phyloP scores from a whole-genome alignment of 2,329 filamentous ascomycete species.

The Didymella pinodella region DNA sequence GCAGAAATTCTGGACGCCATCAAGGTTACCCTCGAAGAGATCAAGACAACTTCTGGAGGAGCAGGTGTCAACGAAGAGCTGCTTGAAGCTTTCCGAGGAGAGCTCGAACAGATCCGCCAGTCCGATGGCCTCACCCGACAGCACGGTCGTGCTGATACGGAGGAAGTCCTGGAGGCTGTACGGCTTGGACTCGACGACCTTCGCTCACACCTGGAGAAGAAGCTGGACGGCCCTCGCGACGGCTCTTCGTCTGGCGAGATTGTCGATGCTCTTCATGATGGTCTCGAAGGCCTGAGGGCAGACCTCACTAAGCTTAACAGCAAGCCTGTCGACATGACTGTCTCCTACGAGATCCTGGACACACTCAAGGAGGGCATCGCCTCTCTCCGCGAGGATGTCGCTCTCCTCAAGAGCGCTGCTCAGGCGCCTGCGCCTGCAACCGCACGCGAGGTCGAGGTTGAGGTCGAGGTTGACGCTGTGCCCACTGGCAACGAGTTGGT shows the following conservation, averaged over 20 bases:
- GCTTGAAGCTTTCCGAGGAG: conserved; percentile 60
- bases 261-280: conserved; percentile 69
- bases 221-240: conserved; percentile 61
- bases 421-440: conserved; percentile 40
- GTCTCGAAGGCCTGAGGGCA: conserved; percentile 75
- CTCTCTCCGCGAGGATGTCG: conserved; percentile 78
- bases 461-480: conserved; percentile 57
- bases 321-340: conserved; percentile 81
- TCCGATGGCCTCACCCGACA: conserved; percentile 52
- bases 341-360: conserved; percentile 88
- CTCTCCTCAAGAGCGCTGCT: conserved; percentile 66
- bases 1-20: conserved; percentile 54
- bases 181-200: conserved; percentile 60
- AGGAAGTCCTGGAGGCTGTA: conserved; percentile 59
- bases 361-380: conserved; percentile 84
- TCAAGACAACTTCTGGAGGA: conserved; percentile 41
- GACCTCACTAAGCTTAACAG: conserved; percentile 79
- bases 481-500: conserved; percentile 58
- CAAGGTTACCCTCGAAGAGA: conserved; percentile 49
- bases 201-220: conserved; percentile 59
- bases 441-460: conserved; percentile 45
- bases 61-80: conserved; percentile 58
- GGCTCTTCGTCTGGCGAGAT: conserved; percentile 65
- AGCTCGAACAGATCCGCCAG: conserved; percentile 58
- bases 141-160: conserved; percentile 54